A percentile compares a stretch with the other conserved stretches of the same genome.
Evolutionary conservation across 2,329 filamentous ascomycete species (phyloP).

Genomic region (Colletotrichum aenigma): DNA sequence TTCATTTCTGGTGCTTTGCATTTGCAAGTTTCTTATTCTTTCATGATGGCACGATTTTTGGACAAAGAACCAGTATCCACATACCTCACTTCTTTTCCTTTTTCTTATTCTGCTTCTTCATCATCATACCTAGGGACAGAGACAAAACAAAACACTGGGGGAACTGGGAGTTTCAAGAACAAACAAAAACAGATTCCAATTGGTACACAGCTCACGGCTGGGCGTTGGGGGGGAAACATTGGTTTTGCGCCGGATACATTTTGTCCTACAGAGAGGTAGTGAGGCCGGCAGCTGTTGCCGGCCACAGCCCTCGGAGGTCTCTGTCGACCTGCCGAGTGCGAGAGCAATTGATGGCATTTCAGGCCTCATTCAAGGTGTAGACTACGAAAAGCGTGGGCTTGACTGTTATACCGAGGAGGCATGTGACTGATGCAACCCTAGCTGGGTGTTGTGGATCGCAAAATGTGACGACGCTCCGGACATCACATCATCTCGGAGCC

Average conservation of each 20-base stretch:
- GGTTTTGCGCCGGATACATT: background rate
- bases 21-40: background rate
- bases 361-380: background rate
- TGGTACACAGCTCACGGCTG: background rate
- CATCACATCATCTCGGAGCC: background rate
- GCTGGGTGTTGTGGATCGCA: background rate
- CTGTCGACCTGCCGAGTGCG: background rate
- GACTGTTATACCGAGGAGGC: background rate
- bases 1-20: background rate
- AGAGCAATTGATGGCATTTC: slow-evolving; percentile 11
- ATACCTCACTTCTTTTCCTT: slow-evolving; percentile 4
- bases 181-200: background rate
- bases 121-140: slow-evolving; percentile 12
- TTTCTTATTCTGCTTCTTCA: background rate
- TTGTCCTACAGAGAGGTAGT: background rate
- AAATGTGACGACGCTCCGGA: background rate
- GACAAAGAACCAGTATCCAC: slow-evolving; percentile 1
- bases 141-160: slow-evolving; percentile 9
- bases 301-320: background rate
- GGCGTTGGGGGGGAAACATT: slow-evolving; percentile 8
- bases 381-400: background rate
- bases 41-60: slow-evolving; percentile 13
- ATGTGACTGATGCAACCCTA: background rate
- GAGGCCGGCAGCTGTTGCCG: background rate
- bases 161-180: slow-evolving; percentile 5